Percentiles rank a stretch among this genome's conserved stretches.
phyloP scores from a whole-genome alignment of 2,329 filamentous ascomycete genomes.

The Rutstroemia sp. region DNA sequence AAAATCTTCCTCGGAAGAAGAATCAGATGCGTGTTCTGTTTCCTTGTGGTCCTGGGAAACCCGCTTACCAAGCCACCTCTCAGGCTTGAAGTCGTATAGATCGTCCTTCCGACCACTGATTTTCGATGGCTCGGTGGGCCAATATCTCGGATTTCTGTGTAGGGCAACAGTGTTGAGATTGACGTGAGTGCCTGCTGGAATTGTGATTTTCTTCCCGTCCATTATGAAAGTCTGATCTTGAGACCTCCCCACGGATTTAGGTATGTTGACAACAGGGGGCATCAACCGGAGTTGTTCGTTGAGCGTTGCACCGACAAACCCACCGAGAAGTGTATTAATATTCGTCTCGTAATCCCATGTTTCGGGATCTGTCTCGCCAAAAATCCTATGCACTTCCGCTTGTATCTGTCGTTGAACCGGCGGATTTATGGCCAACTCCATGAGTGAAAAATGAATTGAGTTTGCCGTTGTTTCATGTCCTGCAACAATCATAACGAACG shows the following conservation, averaged over 20 bases:
- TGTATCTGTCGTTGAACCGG: slow-evolving; percentile 59
- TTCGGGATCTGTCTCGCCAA: slow-evolving; percentile 48
- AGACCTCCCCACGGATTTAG: slow-evolving; percentile 50
- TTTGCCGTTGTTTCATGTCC: slow-evolving; percentile 79
- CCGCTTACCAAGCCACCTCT: slow-evolving; percentile 56
- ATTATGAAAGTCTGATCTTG: slow-evolving; percentile 47
- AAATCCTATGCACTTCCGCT: slow-evolving; percentile 57
- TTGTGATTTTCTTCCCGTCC: slow-evolving; percentile 16
- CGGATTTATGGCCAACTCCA: slow-evolving; percentile 60
- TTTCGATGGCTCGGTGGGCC: slow-evolving; percentile 40
- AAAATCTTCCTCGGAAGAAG: slow-evolving; percentile 8
- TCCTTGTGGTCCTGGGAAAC: slow-evolving; percentile 40
- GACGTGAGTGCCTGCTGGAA: slow-evolving; percentile 32
- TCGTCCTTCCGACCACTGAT: slow-evolving; percentile 52
- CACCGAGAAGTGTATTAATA: slow-evolving; percentile 57
- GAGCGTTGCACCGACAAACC: slow-evolving; percentile 67
- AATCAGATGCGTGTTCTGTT: neutral
- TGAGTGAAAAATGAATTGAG: slow-evolving; percentile 61
- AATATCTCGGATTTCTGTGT: slow-evolving; percentile 49
- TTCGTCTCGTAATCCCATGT: slow-evolving; percentile 66
- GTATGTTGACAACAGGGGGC: slow-evolving; percentile 64
- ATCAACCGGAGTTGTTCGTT: slow-evolving; percentile 70
- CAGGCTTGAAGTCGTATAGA: slow-evolving; percentile 41
- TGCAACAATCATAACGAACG: slow-evolving; percentile 61
- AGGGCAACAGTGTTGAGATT: slow-evolving; percentile 36